Evolutionary conservation across 495 filamentous ascomycete species (phyloP).

Genomic region (Cairneyella variabilis): DNA sequence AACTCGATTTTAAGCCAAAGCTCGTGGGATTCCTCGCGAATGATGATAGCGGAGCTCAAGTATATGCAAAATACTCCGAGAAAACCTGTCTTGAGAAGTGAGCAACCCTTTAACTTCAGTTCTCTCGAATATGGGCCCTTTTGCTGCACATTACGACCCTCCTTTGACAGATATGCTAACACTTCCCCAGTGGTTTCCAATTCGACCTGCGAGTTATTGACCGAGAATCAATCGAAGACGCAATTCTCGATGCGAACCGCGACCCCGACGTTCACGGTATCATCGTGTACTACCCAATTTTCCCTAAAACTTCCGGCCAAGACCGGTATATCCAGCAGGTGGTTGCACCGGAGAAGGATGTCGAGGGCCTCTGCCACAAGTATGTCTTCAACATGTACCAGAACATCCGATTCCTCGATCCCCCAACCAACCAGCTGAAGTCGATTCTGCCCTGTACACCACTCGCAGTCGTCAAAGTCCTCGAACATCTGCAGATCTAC

Average conservation of each 20-base stretch:
- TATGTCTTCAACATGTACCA: constrained; percentile 99
- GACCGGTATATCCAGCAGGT: constrained; percentile 95
- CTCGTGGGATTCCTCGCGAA: constrained; percentile 92
- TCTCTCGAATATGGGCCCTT: not conserved
- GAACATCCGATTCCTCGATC: constrained; percentile 91
- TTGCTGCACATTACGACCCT: too few relatives aligned
- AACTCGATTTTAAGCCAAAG: constrained; percentile 61
- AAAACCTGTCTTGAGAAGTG: constrained; percentile 95
- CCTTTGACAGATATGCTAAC: too few relatives aligned
- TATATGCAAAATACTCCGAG: constrained; percentile 96
- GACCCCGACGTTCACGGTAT: constrained; percentile 82
- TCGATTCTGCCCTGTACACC: constrained; percentile 94
- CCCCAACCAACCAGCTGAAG: constrained; percentile 70
- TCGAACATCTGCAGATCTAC: constrained; percentile 93
- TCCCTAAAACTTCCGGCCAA: constrained; percentile 65
- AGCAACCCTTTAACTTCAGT: constrained; percentile 33
- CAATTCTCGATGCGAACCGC: constrained; percentile 75
- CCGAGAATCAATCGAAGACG: constrained; percentile 84
- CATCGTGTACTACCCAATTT: constrained; percentile 98
- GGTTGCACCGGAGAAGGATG: constrained; percentile 85
- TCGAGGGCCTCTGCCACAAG: constrained; percentile 88
- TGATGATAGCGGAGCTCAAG: constrained; percentile 79
- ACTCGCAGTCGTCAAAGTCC: constrained; percentile 90
- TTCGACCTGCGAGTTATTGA: constrained; percentile 79
- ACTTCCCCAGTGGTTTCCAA: constrained; percentile 69